These are phyloP conservation scores for Apiospora malaysiana DNA, from an alignment of 2,329 filamentous ascomycete genomes.

Conservation along the genomic window DNA sequence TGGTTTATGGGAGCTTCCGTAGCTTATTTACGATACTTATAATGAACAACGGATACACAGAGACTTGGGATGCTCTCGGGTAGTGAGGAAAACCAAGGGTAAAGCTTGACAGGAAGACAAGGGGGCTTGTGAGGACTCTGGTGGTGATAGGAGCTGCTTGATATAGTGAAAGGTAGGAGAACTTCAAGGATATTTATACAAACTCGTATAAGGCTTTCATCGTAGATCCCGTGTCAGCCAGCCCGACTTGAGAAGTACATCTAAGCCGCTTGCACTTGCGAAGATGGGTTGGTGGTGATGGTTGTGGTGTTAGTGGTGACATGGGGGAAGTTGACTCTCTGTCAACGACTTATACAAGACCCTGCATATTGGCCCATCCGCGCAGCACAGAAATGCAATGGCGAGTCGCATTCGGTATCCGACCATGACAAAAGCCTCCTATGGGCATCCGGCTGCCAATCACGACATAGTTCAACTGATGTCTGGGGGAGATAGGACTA, in stretches of 20 bases:
- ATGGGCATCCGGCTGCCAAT: not conserved
- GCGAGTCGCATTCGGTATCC: not conserved
- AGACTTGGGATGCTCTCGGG: not conserved
- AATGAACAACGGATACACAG: not conserved
- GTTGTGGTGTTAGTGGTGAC: not conserved
- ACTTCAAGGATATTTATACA: not conserved
- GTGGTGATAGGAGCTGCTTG: not conserved
- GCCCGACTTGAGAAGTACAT: not conserved
- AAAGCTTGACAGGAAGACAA: not conserved
- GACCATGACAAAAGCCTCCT: not conserved
- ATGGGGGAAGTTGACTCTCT: not conserved
- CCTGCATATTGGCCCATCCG: not conserved
- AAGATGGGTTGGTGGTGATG: not conserved
- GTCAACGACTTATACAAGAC: not conserved
- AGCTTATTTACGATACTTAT: not conserved
- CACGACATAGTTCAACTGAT: not conserved
- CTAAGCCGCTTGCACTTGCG: not conserved
- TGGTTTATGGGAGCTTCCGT: not conserved
- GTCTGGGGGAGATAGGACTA: not conserved
- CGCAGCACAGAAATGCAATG: not conserved
- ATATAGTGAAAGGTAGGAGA: not conserved
- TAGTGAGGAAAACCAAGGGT: not conserved
- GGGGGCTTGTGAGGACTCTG: not conserved
- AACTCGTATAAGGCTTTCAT: not conserved
- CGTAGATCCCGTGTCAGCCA: not conserved